Conservation (phyloP, 1,284 basidiomycete genomes). For the Moesziomyces parantarcticus region DNA sequence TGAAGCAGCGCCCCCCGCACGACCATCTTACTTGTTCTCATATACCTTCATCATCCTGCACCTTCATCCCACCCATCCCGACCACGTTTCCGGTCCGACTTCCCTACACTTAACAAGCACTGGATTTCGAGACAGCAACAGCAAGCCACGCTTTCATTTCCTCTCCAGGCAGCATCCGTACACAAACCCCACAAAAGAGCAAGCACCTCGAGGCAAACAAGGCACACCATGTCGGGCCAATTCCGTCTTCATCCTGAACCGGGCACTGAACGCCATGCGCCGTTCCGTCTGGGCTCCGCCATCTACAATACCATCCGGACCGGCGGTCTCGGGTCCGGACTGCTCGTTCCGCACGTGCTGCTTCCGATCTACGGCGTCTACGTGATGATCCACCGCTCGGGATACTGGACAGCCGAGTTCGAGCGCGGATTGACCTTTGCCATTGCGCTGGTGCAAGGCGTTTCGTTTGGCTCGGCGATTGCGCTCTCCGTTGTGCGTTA, state of each 20-base stretch:
- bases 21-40: neutral
- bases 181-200: too few relatives aligned
- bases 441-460: conserved; percentile 31
- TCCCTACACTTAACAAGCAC: neutral
- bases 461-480: conserved; percentile 27
- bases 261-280: conserved; percentile 14
- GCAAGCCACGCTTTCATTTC: too few relatives aligned
- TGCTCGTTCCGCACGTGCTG: conserved; percentile 26
- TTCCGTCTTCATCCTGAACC: conserved; percentile 47
- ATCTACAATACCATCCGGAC: conserved; percentile 30
- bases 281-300: conserved; percentile 19
- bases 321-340: conserved; percentile 16
- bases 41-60: neutral
- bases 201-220: too few relatives aligned
- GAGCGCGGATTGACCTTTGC: conserved; percentile 17
- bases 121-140: neutral
- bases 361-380: conserved; percentile 45
- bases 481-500: conserved; percentile 37
- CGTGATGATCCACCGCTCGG: conserved; percentile 17
- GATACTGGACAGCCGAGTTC: conserved; percentile 23
- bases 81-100: neutral
- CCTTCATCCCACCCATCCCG: neutral
- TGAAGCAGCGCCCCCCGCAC: neutral
- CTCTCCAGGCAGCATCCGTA: too few relatives aligned
- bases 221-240: conserved; percentile 20